Percentiles rank a stretch among this genome's conserved stretches.
These are phyloP conservation scores for Cryoendolithus antarcticus DNA, from an alignment of 2,329 filamentous ascomycete genomes.

Conservation along the genomic window DNA sequence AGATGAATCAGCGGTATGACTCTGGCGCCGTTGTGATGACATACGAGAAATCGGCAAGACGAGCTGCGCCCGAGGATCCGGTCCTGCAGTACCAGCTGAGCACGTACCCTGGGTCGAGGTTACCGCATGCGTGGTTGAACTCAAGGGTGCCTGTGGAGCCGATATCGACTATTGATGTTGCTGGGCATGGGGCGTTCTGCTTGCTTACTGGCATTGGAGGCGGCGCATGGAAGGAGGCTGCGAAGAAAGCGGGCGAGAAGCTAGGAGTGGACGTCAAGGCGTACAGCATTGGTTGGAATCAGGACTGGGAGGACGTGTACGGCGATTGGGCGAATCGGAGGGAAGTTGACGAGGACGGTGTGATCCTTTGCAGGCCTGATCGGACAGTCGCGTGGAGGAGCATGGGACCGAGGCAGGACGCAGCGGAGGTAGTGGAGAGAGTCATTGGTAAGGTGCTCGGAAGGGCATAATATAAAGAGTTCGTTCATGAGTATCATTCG, in stretches of 20 bases:
- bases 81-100: constrained; percentile 23
- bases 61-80: constrained; percentile 22
- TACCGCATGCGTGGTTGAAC: constrained; percentile 54
- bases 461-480: constrained; percentile 1
- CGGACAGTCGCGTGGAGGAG: constrained; percentile 45
- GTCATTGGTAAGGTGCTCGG: constrained; percentile 18
- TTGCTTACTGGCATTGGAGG: constrained; percentile 41
- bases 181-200: constrained; percentile 41
- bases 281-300: constrained; percentile 43
- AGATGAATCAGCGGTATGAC: constrained; percentile 47
- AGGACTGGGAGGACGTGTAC: constrained; percentile 52
- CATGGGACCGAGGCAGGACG: constrained; percentile 10
- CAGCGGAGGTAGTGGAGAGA: constrained; percentile 13
- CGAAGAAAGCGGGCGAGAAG: constrained; percentile 23
- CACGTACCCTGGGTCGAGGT: constrained; percentile 47
- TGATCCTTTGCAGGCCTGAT: constrained; percentile 48
- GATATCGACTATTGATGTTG: constrained; percentile 48
- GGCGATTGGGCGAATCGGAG: constrained; percentile 44
- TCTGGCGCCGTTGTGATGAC: constrained; percentile 25
- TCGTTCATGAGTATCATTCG: too few species aligned
- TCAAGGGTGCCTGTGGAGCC: constrained; percentile 29
- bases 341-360: constrained; percentile 46
- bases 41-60: constrained; percentile 15
- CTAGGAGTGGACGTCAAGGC: constrained; percentile 37
- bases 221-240: constrained; percentile 41